A percentile compares a stretch with the other conserved stretches of the same genome.
Conservation (phyloP, 768 basidiomycete genomes). For the Termitomyces sp. region DNA sequence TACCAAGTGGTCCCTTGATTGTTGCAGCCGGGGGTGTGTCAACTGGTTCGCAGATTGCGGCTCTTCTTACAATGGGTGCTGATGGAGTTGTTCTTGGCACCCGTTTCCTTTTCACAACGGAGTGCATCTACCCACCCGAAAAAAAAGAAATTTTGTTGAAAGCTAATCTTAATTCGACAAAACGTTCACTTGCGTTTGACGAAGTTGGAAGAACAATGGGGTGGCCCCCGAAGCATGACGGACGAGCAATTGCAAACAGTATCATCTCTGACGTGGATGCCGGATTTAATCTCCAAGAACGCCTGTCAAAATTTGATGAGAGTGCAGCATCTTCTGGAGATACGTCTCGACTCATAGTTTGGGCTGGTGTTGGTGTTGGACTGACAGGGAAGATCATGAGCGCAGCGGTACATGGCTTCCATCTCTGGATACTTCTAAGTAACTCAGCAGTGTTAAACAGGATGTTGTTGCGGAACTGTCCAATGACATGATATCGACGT, state of each 20-base stretch:
- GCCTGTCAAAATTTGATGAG: slow-evolving; percentile 20
- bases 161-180: slow-evolving; percentile 26
- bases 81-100: slow-evolving; percentile 42
- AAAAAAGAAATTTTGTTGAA: slow-evolving; percentile 33
- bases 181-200: slow-evolving; percentile 36
- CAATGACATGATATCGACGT: too few relatives aligned
- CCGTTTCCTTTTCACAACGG: slow-evolving; percentile 39
- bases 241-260: neutral
- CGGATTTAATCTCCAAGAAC: slow-evolving; percentile 23
- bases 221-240: slow-evolving; percentile 6
- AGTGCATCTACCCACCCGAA: slow-evolving; percentile 30
- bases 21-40: slow-evolving; percentile 46
- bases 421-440: too few relatives aligned
- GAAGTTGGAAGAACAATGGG: slow-evolving; percentile 4
- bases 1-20: slow-evolving; percentile 26
- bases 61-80: slow-evolving; percentile 37
- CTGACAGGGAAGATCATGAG: slow-evolving; percentile 16
- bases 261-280: slow-evolving; percentile 9
- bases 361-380: slow-evolving; percentile 38
- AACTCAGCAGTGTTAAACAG: too few relatives aligned
- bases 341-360: slow-evolving; percentile 25
- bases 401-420: neutral
- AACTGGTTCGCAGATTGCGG: slow-evolving; percentile 36
- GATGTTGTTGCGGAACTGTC: too few relatives aligned
- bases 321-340: slow-evolving; percentile 24